Conservation (phyloP, 805 yeast genomes). For the Candida takata region DNA sequence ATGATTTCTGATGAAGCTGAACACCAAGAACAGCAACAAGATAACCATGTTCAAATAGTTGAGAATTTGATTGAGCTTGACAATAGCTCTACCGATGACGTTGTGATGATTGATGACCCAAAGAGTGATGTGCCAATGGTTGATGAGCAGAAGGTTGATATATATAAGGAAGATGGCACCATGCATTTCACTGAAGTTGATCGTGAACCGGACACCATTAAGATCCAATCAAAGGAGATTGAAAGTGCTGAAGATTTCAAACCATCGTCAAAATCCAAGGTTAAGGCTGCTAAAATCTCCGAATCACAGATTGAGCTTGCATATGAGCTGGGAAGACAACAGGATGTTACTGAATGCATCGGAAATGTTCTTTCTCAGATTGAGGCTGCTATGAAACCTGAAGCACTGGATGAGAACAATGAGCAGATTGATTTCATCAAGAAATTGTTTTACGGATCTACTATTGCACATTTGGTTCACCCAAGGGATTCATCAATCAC, state of each 20-base stretch:
- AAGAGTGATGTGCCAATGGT: background rate
- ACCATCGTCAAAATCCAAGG: background rate
- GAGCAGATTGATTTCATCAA: slow-evolving; percentile 84
- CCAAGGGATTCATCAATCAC: slow-evolving; percentile 27
- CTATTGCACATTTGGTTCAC: slow-evolving; percentile 68
- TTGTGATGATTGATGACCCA: slow-evolving; percentile 2
- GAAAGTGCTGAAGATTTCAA: background rate
- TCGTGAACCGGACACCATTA: slow-evolving; percentile 2
- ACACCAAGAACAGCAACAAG: background rate
- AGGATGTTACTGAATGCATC: slow-evolving; percentile 96
- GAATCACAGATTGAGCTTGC: slow-evolving; percentile 68
- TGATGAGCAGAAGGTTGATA: background rate
- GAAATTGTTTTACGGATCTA: slow-evolving; percentile 75
- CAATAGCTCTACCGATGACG: slow-evolving; percentile 2
- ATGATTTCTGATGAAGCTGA: slow-evolving; percentile 1
- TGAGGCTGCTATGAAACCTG: slow-evolving; percentile 79
- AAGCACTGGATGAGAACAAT: slow-evolving; percentile 53
- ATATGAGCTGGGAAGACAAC: slow-evolving; percentile 81
- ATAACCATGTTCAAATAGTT: background rate
- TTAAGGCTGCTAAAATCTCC: slow-evolving; percentile 26
- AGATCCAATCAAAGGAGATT: background rate
- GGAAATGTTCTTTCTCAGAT: slow-evolving; percentile 88
- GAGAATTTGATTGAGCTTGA: slow-evolving; percentile 5
- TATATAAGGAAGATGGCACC: background rate
- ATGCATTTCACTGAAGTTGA: slow-evolving; percentile 5